Conservation (phyloP, 768 basidiomycete species). For the Strobilomyces dryophilus region DNA sequence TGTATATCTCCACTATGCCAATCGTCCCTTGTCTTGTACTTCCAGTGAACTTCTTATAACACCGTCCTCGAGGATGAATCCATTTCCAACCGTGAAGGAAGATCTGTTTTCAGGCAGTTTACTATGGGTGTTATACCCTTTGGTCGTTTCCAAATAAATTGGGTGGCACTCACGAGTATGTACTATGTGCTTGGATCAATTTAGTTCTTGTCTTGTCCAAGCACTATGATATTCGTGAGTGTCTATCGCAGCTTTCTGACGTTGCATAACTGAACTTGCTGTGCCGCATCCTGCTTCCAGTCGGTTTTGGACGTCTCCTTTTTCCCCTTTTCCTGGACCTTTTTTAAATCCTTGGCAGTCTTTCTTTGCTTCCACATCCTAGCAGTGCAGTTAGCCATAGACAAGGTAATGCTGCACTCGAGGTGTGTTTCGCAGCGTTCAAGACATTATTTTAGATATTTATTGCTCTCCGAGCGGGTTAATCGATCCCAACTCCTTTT, state of each 20-base stretch:
- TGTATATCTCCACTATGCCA: no score
- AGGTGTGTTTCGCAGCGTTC: not conserved
- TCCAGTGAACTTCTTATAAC: not conserved
- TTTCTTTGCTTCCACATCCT: conserved; percentile 56
- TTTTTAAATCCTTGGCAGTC: no score
- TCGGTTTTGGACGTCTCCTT: no score
- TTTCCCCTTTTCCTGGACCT: no score
- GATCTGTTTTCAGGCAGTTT: conserved; percentile 59
- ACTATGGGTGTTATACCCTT: no score
- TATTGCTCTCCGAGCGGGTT: conserved; percentile 62
- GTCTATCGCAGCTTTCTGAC: no score
- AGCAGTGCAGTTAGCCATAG: conserved; percentile 78
- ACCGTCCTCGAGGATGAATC: not conserved
- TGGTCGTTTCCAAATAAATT: conserved; percentile 69
- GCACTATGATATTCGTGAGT: no score
- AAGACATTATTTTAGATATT: conserved; percentile 47
- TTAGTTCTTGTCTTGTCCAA: no score
- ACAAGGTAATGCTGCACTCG: conserved; percentile 42
- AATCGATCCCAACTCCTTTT: conserved; percentile 49
- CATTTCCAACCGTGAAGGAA: conserved; percentile 17
- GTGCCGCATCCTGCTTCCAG: no score
- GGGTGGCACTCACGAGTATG: conserved; percentile 59
- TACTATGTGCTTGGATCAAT: no score
- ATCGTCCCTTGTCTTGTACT: not conserved
- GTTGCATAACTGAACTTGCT: no score